A percentile compares a stretch with the other conserved stretches of the same genome.
Evolutionary conservation across 1,284 basidiomycete species (phyloP).

Genomic region (Cronartium quercuum): DNA sequence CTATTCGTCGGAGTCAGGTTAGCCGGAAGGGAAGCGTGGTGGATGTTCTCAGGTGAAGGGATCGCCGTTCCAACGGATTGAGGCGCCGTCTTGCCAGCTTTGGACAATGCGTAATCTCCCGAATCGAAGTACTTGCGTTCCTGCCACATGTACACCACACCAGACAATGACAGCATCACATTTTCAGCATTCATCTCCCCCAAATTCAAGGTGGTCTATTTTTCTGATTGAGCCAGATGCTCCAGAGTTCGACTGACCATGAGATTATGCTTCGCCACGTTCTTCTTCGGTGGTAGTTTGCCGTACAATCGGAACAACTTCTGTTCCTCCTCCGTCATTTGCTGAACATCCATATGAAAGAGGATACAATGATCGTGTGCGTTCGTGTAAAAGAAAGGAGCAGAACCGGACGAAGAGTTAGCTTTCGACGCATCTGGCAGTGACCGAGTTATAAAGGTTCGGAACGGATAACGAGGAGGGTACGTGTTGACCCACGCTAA

Average conservation of each 20-base stretch:
- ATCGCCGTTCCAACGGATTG: slow-evolving; percentile 86
- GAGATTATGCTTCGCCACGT: slow-evolving; percentile 84
- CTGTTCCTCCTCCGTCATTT: slow-evolving; percentile 81
- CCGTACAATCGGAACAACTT: slow-evolving; percentile 91
- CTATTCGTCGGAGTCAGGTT: not conserved
- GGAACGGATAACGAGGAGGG: slow-evolving; percentile 6
- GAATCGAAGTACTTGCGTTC: slow-evolving; percentile 98
- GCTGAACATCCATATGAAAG: slow-evolving; percentile 53
- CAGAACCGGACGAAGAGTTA: too few relatives aligned
- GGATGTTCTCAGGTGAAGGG: slow-evolving; percentile 69
- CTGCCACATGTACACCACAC: too few relatives aligned
- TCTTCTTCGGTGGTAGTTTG: slow-evolving; percentile 87
- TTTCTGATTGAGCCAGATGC: too few relatives aligned
- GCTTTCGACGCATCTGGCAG: too few relatives aligned
- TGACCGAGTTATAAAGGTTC: too few relatives aligned
- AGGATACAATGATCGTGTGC: not conserved
- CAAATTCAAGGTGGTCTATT: too few relatives aligned
- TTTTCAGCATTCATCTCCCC: too few relatives aligned
- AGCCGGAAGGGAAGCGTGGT: slow-evolving; percentile 46
- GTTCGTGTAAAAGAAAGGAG: slow-evolving; percentile 40
- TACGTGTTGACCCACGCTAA: slow-evolving; percentile 60
- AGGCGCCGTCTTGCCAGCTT: slow-evolving; percentile 82
- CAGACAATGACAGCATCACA: too few relatives aligned
- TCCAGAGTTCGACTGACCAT: slow-evolving; percentile 59
- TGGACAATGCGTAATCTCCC: slow-evolving; percentile 90